Evolutionary conservation across 805 yeast species (phyloP).

Genomic region (Zygosaccharomyces pseudorouxii): DNA sequence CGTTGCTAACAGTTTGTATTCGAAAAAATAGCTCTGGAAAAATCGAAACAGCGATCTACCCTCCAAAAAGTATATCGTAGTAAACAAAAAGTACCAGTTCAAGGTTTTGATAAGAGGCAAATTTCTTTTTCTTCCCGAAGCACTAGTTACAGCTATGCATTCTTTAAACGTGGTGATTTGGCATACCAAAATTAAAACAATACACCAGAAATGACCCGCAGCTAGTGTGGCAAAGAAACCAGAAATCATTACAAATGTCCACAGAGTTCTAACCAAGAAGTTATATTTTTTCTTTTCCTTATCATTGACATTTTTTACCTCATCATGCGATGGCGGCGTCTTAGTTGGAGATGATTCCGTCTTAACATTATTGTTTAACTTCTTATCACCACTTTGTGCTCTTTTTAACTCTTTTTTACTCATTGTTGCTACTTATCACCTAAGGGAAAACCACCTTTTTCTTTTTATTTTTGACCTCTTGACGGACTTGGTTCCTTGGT

Average conservation of each 20-base stretch:
- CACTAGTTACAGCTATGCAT: constrained; percentile 78
- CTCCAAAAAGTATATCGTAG: constrained; percentile 86
- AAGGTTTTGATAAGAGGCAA: constrained; percentile 77
- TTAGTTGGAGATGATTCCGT: neutral
- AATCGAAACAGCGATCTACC: constrained; percentile 76
- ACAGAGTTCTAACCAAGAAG: constrained; percentile 79
- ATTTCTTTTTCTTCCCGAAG: constrained; percentile 75
- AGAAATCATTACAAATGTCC: constrained; percentile 90
- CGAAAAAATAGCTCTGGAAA: constrained; percentile 43
- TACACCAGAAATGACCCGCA: constrained; percentile 82
- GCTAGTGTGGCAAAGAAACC: constrained; percentile 66
- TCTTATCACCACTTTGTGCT: neutral
- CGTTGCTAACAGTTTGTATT: constrained; percentile 43
- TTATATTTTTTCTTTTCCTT: constrained; percentile 23
- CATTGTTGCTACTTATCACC: neutral
- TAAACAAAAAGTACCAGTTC: constrained; percentile 86
- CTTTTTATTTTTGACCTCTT: neutral
- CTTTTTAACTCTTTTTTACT: constrained; percentile 4
- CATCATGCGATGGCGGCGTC: neutral
- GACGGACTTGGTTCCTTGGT: neutral
- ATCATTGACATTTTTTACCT: neutral
- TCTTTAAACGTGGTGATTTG: constrained; percentile 87
- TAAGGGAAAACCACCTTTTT: constrained; percentile 2
- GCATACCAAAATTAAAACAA: constrained; percentile 61
- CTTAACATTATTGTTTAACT: neutral